Base-by-base conservation (phyloP, 2,329 filamentous ascomycete species). In the Aspergillus versicolor region DNA sequence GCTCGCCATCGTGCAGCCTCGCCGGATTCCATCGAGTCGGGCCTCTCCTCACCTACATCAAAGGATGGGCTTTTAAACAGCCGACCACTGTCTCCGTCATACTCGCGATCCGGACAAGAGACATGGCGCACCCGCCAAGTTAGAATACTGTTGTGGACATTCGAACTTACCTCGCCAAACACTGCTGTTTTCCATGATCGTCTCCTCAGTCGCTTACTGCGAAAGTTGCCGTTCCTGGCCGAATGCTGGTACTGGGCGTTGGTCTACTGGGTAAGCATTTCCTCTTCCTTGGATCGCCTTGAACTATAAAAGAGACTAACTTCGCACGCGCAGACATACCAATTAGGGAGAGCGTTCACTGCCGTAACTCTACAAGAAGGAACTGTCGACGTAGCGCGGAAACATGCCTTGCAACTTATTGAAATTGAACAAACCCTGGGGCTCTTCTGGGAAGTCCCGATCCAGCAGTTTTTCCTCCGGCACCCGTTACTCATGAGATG, bases 231-330 rank as follows among this genome's bases (percentile, higher is more conserved):
- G 0, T 91, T 91, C 68, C 71, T 91, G 27, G 85, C 86, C 1
- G 89, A 91, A 72, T 87, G 84, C 41, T 91, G 88, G 87, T 91
- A 91, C 65, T 91, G 88, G 88, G 84, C 85, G 3, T 75, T 90
- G 61, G 86, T 91, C 50, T 91, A 91, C 75, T 91, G 88, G 87
- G 88, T 90, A 81, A 65, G 82, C 68, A 30, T 24, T 3, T 15
- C 19, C 19, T 11, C 30, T 41, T 52, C 11, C 27, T 22, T 46
- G 38, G 17, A 24, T 22, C 11, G 49, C 11, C 12, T 22, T 48
- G 38, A 30, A 13, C 24, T 19, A 9, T 22, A 22, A 17, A 42
- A 24, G 17, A 37, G 5, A 37, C 61, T 67, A 27, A 65, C 40
- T 38, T 44, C 22, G 42, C 13, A 9, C 7, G 44, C 54, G 41